Percentiles rank a stretch among this genome's conserved stretches.
These are phyloP conservation scores for Punica granatum DNA, from an alignment of 345 rosid species.

Conservation along the genomic window DNA sequence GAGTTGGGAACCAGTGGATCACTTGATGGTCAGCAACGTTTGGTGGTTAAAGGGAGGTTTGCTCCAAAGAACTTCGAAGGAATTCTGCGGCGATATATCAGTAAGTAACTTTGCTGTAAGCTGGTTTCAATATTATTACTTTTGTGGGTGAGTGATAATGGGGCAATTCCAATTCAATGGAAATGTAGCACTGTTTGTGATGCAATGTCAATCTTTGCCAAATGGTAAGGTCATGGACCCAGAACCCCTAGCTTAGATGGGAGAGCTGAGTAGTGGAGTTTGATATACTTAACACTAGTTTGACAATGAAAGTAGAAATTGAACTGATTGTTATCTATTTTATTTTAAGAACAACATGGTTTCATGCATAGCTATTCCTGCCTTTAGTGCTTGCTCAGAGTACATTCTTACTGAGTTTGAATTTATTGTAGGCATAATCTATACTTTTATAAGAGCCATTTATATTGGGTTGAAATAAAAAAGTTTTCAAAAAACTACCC, in stretches of 20 bases:
- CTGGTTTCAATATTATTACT: neutral
- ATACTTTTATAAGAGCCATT: no score
- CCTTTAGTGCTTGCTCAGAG: slow-evolving; percentile 23
- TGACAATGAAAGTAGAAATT: slow-evolving; percentile 29
- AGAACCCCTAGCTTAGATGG: neutral
- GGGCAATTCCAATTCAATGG: neutral
- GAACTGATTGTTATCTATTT: neutral
- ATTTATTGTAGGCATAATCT: no score
- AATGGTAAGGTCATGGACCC: neutral
- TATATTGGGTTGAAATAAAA: no score
- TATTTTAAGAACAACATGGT: neutral
- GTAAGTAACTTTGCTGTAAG: slow-evolving; percentile 31
- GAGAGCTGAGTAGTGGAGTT: neutral
- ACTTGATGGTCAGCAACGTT: slow-evolving; percentile 85
- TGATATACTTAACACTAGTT: slow-evolving; percentile 27
- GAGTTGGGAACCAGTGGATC: slow-evolving; percentile 96
- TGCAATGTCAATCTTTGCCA: neutral
- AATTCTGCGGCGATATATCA: slow-evolving; percentile 74
- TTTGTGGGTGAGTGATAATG: slow-evolving; percentile 4
- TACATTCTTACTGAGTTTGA: no score
- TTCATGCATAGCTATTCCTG: neutral
- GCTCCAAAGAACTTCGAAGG: slow-evolving; percentile 92
- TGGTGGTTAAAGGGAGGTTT: slow-evolving; percentile 88
- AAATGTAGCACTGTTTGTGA: neutral
- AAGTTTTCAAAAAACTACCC: no score